Percentiles rank a stretch among this genome's conserved stretches.
Conservation (phyloP, 192 early-diverging fungal species). For the Backusella sp. region DNA sequence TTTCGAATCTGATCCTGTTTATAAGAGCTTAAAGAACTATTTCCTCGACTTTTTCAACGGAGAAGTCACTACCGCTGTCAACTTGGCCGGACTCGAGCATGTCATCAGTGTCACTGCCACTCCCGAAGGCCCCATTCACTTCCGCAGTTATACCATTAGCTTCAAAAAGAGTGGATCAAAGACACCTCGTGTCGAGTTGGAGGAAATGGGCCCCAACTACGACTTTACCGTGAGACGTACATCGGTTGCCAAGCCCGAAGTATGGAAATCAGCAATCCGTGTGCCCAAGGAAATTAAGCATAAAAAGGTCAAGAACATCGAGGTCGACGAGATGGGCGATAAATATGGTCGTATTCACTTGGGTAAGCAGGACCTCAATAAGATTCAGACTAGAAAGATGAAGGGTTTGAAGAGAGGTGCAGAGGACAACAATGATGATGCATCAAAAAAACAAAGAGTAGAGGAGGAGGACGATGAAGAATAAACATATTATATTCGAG, state of each 20-base stretch:
- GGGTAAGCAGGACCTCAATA: conserved; percentile 85
- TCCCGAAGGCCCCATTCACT: conserved; percentile 66
- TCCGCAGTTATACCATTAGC: conserved; percentile 78
- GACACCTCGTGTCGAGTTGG: conserved; percentile 86
- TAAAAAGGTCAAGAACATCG: conserved; percentile 93
- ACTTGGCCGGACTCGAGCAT: conserved; percentile 87
- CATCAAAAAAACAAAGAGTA: conserved; percentile 21
- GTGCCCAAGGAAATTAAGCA: conserved; percentile 86
- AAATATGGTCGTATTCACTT: conserved; percentile 90
- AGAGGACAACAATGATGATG: conserved; percentile 16
- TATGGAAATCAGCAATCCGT: conserved; percentile 78
- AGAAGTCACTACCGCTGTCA: conserved; percentile 69
- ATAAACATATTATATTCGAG: neutral
- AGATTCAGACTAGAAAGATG: conserved; percentile 98
- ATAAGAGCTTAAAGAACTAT: conserved; percentile 77
- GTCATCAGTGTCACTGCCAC: conserved; percentile 82
- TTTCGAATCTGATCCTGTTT: conserved; percentile 70
- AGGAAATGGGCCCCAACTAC: conserved; percentile 90
- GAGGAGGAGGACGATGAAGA: neutral
- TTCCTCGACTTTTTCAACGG: conserved; percentile 91
- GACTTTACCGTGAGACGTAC: conserved; percentile 81
- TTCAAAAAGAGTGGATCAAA: conserved; percentile 88
- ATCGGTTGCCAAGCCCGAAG: conserved; percentile 68
- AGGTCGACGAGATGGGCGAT: conserved; percentile 87
- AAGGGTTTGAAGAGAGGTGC: conserved; percentile 74